These are phyloP conservation scores for Cytospora leucostoma DNA, from an alignment of 2,329 filamentous ascomycete genomes.

Conservation along the genomic window DNA sequence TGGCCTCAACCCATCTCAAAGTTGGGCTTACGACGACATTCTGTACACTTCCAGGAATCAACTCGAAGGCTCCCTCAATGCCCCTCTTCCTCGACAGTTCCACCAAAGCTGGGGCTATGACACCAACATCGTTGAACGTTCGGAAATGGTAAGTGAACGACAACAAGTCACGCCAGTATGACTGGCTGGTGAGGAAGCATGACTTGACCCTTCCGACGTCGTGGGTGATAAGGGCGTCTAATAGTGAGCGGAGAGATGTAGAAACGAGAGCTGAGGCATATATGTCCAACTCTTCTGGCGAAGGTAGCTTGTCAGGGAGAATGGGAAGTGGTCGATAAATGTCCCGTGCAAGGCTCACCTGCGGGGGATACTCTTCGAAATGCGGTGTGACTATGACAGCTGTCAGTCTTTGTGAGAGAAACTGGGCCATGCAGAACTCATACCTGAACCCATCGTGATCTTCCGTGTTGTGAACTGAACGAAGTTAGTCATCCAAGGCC, in stretches of 20 bases:
- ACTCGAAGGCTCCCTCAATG: conserved; percentile 23
- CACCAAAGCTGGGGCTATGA: conserved; percentile 34
- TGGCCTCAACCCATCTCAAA: conserved; percentile 37
- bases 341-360: conserved; percentile 21
- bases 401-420: not conserved
- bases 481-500: too few relatives aligned
- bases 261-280: conserved; percentile 20
- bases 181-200: conserved; percentile 37
- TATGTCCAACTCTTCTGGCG: conserved; percentile 20
- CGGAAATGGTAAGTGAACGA: conserved; percentile 42
- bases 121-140: conserved; percentile 33
- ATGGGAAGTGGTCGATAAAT: conserved; percentile 24
- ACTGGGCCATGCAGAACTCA: not conserved
- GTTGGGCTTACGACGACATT: conserved; percentile 28
- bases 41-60: conserved; percentile 24
- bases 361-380: conserved; percentile 20
- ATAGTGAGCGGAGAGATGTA: conserved; percentile 28
- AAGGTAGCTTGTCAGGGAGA: conserved; percentile 17
- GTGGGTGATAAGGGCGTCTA: conserved; percentile 27
- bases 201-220: conserved; percentile 31
- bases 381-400: conserved; percentile 5
- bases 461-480: not conserved
- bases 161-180: conserved; percentile 42
- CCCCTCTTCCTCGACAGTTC: conserved; percentile 29
- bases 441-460: conserved; percentile 24